Base-by-base conservation (phyloP, 176 grass and related monocot genomes). In the Musa beccarii region DNA sequence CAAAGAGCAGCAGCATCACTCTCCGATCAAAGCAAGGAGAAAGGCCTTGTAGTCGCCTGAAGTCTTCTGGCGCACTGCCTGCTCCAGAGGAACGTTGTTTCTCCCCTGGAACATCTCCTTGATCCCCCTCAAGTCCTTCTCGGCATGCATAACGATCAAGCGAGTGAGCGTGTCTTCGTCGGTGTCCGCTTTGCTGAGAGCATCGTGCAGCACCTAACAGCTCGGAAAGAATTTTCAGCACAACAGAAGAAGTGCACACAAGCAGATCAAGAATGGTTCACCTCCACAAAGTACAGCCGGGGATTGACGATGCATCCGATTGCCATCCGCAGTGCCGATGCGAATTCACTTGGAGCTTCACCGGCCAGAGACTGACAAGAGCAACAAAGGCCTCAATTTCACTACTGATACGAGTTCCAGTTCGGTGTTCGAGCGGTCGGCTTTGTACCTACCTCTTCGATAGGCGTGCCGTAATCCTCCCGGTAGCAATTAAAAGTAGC, bases 121-220 rank as follows among this genome's bases (percentile, higher is more conserved):
- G 53, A 97, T 92, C 51, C 20, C 77, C 84, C 81, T 83, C 14
- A 97, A 76, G 78, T 93, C 86, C 75, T 90, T 93, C 87, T 97
- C 93, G 1, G 89, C 87, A 64, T 78, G 93, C 83, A 81, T 75
- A 29, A 97, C 86, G 50, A 93, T 63, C 63, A 90, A 68, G 9
- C 90, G 81, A 51, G 80, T 82, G 1, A 97, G 84, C 24, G 79
- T 81, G 21, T 93, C 87, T 79, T 93, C 90, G 50, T 97, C 87
- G 0, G 76, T 83, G 28, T 83, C 82, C 2, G 79, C 56, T 74
- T 88, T 84, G 65, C 51, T 49, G n/a, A 83, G 80, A 21, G 75
- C 81, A 14, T 62, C 75, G 52, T 80, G 71, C 34, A 97, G 82
- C 10, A 85, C 79, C 91, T 94, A 68, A 68, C 61, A 65, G 22